Conservation (phyloP, 2,329 filamentous ascomycete genomes). For the Pezicula radicicola region DNA sequence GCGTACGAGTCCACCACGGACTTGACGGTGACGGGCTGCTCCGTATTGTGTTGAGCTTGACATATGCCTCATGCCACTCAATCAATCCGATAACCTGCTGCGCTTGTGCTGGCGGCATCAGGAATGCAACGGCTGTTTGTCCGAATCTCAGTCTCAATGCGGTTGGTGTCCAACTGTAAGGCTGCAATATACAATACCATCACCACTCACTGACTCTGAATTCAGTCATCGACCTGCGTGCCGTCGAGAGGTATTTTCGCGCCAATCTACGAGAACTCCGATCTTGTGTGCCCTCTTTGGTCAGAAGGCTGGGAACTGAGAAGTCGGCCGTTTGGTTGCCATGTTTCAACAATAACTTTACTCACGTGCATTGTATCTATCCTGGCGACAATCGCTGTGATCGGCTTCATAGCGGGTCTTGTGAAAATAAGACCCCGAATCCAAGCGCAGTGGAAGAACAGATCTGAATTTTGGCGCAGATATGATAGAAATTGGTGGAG, state of each 20-base stretch:
- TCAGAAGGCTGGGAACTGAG: constrained; percentile 43
- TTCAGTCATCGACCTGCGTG: constrained; percentile 45
- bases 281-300: constrained; percentile 48
- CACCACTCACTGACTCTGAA: background rate
- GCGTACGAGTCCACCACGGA: too few species aligned
- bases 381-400: constrained; percentile 25
- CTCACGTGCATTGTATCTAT: constrained; percentile 32
- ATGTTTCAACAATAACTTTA: constrained; percentile 39
- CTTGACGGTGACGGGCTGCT: too few species aligned
- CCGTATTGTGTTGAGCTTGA: too few species aligned
- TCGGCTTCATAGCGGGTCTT: constrained; percentile 8
- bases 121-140: constrained; percentile 45
- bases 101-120: constrained; percentile 49
- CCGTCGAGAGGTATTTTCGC: constrained; percentile 46
- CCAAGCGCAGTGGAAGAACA: constrained; percentile 11
- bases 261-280: constrained; percentile 42
- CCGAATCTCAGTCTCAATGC: constrained; percentile 18
- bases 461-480: constrained; percentile 19
- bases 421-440: constrained; percentile 6
- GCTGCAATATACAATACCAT: background rate
- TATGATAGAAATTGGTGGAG: constrained; percentile 13
- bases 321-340: constrained; percentile 35
- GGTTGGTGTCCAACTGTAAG: constrained; percentile 24
- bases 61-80: background rate
- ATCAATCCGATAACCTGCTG: constrained; percentile 33